Percentiles rank a stretch among this genome's conserved stretches.
Conservation (phyloP, 768 basidiomycete species). For the Galerina marginata region DNA sequence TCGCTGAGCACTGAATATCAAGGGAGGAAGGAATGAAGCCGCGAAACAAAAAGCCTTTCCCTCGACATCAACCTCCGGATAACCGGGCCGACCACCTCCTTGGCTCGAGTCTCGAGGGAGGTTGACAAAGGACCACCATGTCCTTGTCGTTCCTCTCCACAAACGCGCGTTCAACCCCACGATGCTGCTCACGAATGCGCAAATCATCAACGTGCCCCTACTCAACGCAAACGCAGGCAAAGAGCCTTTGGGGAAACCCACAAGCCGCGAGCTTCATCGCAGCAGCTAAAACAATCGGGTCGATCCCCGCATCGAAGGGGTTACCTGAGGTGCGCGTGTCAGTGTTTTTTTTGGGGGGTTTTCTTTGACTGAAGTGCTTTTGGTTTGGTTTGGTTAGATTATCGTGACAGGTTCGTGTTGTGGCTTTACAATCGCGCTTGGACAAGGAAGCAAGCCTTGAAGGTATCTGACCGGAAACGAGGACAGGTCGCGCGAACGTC, state of each 20-base stretch:
- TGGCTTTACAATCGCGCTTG: neutral
- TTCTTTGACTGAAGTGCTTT: neutral
- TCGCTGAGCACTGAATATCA: no score
- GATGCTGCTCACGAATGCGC: neutral
- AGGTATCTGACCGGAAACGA: neutral
- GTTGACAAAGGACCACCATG: neutral
- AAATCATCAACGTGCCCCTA: neutral
- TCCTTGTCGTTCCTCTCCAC: neutral
- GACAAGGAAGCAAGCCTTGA: neutral
- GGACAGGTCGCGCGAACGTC: constrained; percentile 73
- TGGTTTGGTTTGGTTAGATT: constrained; percentile 34
- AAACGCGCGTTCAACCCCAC: neutral
- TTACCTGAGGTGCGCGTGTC: constrained; percentile 45
- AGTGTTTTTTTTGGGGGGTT: no score
- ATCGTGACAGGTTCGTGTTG: constrained; percentile 46
- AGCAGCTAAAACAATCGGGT: constrained; percentile 39
- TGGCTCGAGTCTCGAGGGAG: no score
- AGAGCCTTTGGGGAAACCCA: constrained; percentile 34
- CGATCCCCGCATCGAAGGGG: constrained; percentile 46
- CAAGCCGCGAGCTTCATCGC: constrained; percentile 44
- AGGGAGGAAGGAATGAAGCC: no score
- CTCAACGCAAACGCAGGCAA: constrained; percentile 8
- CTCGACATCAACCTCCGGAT: no score
- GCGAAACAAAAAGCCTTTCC: no score
- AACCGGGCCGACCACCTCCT: no score